Percentiles rank a stretch among this genome's conserved stretches.
phyloP scores from a whole-genome alignment of 768 basidiomycete species.

The Pilatotrama ljubarskyi region DNA sequence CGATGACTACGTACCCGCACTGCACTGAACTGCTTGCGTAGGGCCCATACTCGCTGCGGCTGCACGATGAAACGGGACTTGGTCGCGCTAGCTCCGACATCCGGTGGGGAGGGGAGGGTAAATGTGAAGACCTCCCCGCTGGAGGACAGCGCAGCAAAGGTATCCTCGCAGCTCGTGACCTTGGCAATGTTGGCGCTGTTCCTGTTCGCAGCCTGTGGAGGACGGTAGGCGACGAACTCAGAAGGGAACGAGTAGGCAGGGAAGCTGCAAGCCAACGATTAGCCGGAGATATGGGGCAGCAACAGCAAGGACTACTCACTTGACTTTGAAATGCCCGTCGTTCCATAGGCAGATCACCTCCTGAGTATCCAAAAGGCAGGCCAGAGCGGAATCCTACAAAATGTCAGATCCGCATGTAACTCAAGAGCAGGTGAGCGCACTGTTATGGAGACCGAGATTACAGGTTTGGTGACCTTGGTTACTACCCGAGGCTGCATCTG shows the following conservation, averaged over 20 bases:
- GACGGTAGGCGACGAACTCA: conserved; percentile 76
- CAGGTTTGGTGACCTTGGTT: conserved; percentile 69
- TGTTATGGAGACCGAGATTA: conserved; percentile 72
- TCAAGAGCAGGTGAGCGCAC: conserved; percentile 36
- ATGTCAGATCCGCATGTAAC: neutral
- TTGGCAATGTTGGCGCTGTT: conserved; percentile 75
- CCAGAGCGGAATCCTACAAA: conserved; percentile 75
- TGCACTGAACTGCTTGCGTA: conserved; percentile 83
- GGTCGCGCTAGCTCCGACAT: conserved; percentile 25
- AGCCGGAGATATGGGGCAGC: neutral
- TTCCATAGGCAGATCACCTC: conserved; percentile 87
- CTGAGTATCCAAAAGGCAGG: conserved; percentile 71
- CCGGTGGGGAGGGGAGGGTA: conserved; percentile 40
- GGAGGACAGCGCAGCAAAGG: conserved; percentile 79
- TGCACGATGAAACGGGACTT: conserved; percentile 48
- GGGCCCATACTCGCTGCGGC: conserved; percentile 89
- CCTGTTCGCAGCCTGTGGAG: conserved; percentile 71
- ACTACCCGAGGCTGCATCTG: conserved; percentile 81
- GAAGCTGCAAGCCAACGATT: conserved; percentile 51
- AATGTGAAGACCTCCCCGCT: conserved; percentile 95
- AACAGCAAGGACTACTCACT: conserved; percentile 45
- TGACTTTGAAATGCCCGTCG: conserved; percentile 72
- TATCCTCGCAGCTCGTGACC: conserved; percentile 74
- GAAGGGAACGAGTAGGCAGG: conserved; percentile 75
- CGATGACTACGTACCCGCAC: conserved; percentile 54